Evolutionary conservation across 371 early-diverging fungal genomes (phyloP).

Genomic region (Haplosporangium sp.): DNA sequence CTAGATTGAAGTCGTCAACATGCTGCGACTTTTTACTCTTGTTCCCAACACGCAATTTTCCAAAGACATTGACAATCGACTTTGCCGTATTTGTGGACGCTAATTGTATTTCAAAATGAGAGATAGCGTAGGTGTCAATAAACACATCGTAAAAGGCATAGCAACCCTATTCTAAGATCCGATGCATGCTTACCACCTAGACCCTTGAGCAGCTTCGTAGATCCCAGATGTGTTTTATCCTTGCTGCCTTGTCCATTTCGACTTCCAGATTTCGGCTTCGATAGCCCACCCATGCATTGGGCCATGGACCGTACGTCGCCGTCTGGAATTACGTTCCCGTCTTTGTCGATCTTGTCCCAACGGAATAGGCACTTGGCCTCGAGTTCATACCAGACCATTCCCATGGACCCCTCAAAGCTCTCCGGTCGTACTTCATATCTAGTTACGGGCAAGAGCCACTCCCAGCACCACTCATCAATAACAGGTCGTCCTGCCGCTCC

Average conservation of each 20-base stretch:
- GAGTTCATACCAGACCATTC: slow-evolving; percentile 51
- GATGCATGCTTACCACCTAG: slow-evolving; percentile 6
- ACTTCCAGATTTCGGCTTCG: background rate
- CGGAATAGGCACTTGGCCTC: slow-evolving; percentile 53
- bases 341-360: slow-evolving; percentile 40
- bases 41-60: slow-evolving; percentile 31
- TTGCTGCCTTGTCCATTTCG: background rate
- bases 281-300: background rate
- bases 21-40: slow-evolving; percentile 31
- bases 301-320: background rate
- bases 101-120: background rate
- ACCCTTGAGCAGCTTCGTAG: slow-evolving; percentile 15
- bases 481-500: background rate
- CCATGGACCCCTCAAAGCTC: slow-evolving; percentile 52
- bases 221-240: background rate
- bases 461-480: slow-evolving; percentile 52
- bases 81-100: slow-evolving; percentile 23
- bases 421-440: slow-evolving; percentile 42
- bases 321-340: slow-evolving; percentile 7
- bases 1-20: slow-evolving; percentile 34
- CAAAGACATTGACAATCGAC: slow-evolving; percentile 31
- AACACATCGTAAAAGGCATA: too few relatives aligned
- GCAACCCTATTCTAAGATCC: background rate
- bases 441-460: slow-evolving; percentile 41
- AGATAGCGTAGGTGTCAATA: background rate